Percentiles rank a stretch among this genome's conserved stretches.
Evolutionary conservation across 768 basidiomycete species (phyloP).

Genomic region (Leccinum longicurvipes): DNA sequence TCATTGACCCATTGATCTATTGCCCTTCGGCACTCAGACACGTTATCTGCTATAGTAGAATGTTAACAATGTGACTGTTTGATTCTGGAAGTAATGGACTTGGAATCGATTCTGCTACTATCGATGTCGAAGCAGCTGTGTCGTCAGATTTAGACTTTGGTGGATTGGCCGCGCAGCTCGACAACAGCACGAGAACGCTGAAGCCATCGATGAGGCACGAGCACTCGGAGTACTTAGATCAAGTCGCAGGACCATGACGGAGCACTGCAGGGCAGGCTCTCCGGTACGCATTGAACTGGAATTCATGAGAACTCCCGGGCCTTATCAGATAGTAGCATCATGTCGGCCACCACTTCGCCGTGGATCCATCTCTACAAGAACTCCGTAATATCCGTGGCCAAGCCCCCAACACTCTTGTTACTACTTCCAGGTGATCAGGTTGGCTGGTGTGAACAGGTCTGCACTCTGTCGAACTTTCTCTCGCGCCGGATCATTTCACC

Average conservation of each 20-base stretch:
- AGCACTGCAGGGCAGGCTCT: not conserved
- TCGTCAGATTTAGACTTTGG: not conserved
- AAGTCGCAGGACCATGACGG: not conserved
- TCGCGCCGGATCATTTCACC: not conserved
- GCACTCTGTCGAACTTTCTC: not conserved
- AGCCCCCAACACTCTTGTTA: constrained; percentile 30
- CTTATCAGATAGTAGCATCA: not conserved
- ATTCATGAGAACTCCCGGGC: not conserved
- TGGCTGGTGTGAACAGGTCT: constrained; percentile 38
- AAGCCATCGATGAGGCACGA: no score
- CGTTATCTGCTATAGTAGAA: constrained; percentile 8
- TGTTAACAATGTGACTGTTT: not conserved
- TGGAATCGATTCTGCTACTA: not conserved
- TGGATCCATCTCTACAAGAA: constrained; percentile 23
- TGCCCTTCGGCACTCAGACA: not conserved
- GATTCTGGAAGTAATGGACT: not conserved
- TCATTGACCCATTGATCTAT: not conserved
- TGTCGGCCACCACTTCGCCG: constrained; percentile 3
- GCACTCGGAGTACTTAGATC: not conserved
- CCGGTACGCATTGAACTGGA: not conserved
- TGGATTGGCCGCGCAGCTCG: no score
- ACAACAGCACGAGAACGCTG: no score
- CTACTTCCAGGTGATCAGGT: constrained; percentile 30
- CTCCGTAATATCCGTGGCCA: constrained; percentile 28
- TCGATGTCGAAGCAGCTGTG: no score